phyloP scores from a whole-genome alignment of 768 basidiomycete species.

The Termitomyces sp. region DNA sequence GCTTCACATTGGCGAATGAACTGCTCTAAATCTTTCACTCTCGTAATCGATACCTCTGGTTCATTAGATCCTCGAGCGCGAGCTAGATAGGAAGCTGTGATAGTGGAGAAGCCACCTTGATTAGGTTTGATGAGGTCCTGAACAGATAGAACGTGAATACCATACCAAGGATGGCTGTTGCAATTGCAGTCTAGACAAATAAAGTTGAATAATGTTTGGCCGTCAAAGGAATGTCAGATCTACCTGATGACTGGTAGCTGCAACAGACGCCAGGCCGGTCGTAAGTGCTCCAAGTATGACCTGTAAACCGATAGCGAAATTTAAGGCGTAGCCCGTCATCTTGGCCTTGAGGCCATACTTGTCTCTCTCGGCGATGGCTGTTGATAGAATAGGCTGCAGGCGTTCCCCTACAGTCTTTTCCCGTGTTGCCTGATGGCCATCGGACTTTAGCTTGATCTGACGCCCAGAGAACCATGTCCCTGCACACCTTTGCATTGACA shows the following conservation, averaged over 20 bases:
- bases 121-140: background rate
- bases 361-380: constrained; percentile 44
- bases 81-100: constrained; percentile 73
- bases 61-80: constrained; percentile 68
- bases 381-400: constrained; percentile 49
- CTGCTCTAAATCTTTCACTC: constrained; percentile 60
- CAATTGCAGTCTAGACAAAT: constrained; percentile 31
- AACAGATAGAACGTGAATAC: background rate
- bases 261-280: constrained; percentile 57
- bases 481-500: constrained; percentile 28
- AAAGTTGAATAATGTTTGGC: background rate
- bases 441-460: background rate
- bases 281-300: constrained; percentile 66
- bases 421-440: constrained; percentile 13
- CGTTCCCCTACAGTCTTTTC: constrained; percentile 49
- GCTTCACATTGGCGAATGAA: constrained; percentile 63
- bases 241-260: constrained; percentile 38
- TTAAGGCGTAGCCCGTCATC: constrained; percentile 35
- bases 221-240: constrained; percentile 15
- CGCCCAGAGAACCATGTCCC: background rate
- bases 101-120: constrained; percentile 61
- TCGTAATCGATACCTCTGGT: constrained; percentile 59
- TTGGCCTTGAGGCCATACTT: constrained; percentile 49
- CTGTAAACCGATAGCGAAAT: constrained; percentile 59
- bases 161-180: constrained; percentile 37